Evolutionary conservation across 805 yeast genomes (phyloP).

Genomic region (Wickerhamomyces sydowiorum): DNA sequence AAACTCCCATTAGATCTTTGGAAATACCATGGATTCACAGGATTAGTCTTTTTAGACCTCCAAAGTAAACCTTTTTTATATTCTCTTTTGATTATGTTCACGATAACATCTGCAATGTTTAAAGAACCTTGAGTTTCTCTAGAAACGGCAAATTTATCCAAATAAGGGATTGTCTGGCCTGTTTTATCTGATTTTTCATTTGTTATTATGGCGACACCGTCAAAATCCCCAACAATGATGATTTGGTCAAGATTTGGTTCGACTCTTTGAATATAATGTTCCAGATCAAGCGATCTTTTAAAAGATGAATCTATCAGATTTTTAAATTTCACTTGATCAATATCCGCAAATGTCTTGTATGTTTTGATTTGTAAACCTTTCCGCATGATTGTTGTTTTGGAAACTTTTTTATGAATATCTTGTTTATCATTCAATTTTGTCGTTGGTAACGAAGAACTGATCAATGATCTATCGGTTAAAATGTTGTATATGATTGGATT

Average conservation of each 20-base stretch:
- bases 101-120: constrained; percentile 89
- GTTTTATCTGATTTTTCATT: constrained; percentile 46
- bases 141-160: constrained; percentile 92
- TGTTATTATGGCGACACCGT: constrained; percentile 90
- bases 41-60: constrained; percentile 84
- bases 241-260: constrained; percentile 64
- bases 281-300: constrained; percentile 56
- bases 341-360: constrained; percentile 8
- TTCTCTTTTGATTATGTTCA: constrained; percentile 65
- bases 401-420: constrained; percentile 17
- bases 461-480: constrained; percentile 84
- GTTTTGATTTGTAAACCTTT: constrained; percentile 51
- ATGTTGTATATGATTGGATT: constrained; percentile 90
- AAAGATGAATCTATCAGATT: constrained; percentile 75
- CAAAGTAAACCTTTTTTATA: constrained; percentile 76
- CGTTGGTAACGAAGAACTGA: constrained; percentile 87
- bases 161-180: constrained; percentile 52
- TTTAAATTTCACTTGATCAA: constrained; percentile 50
- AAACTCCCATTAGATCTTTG: constrained; percentile 78
- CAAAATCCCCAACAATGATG: constrained; percentile 88
- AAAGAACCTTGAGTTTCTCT: constrained; percentile 82
- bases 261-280: constrained; percentile 63
- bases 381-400: constrained; percentile 67
- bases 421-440: constrained; percentile 26
- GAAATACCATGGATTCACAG: constrained; percentile 97